Percentiles rank a stretch among this genome's conserved stretches.
Conservation (phyloP, 2,329 filamentous ascomycete genomes). For the Xylaria multiplex region DNA sequence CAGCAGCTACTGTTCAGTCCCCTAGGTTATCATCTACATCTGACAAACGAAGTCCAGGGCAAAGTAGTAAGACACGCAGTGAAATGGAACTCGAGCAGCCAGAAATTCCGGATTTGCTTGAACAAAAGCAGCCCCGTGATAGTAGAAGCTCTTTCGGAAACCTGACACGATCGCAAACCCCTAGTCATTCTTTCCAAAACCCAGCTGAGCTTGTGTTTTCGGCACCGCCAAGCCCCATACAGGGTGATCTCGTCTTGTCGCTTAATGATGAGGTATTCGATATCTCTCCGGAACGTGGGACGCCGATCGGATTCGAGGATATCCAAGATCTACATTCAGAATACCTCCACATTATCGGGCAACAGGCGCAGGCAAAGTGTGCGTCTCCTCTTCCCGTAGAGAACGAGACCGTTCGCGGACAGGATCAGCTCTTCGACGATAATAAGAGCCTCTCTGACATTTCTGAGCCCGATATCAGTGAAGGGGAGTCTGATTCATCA, state of each 20-base stretch:
- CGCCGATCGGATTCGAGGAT: neutral
- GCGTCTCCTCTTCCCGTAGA: slow-evolving; percentile 40
- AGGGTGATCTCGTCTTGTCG: neutral
- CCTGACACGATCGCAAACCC: neutral
- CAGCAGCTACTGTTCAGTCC: slow-evolving; percentile 22
- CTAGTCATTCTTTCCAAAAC: neutral
- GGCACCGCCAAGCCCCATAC: neutral
- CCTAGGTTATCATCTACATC: slow-evolving; percentile 35
- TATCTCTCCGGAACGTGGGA: neutral
- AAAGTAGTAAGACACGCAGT: slow-evolving; percentile 26
- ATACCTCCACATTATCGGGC: neutral
- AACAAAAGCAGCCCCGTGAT: slow-evolving; percentile 2
- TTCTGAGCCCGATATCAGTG: slow-evolving; percentile 4
- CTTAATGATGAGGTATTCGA: neutral
- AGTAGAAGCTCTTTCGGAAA: neutral
- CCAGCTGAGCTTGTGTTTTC: neutral
- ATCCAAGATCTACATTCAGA: neutral
- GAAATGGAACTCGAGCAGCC: slow-evolving; percentile 33
- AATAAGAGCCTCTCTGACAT: slow-evolving; percentile 11
- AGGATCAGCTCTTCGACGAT: slow-evolving; percentile 50
- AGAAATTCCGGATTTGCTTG: slow-evolving; percentile 34
- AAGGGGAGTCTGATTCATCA: slow-evolving; percentile 1
- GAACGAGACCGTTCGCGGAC: slow-evolving; percentile 50
- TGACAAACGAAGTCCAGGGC: slow-evolving; percentile 29
- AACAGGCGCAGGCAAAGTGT: slow-evolving; percentile 10